Base-by-base conservation (phyloP, 768 basidiomycete genomes). In the Phlebiopsis flavidoalba region DNA sequence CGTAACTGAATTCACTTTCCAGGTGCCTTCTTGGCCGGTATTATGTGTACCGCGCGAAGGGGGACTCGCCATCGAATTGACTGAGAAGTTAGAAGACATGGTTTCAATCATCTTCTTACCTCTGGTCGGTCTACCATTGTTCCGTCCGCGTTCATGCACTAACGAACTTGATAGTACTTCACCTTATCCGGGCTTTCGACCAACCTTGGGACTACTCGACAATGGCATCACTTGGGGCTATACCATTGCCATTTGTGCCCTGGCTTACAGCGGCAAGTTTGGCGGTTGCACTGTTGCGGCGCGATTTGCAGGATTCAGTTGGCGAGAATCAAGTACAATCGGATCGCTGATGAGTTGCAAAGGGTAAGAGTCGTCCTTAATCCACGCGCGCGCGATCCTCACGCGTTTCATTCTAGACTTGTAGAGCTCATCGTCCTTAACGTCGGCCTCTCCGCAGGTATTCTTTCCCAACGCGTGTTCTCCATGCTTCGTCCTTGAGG, bases 401-500 rank as follows among this genome's bases (percentile, higher is more conserved):
- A 21, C 26, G 26, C 26, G 26, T 31, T 31, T 14, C 37, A 21
- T 17, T 31, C 37, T 53, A 91, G 89, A 22, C 79, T 97, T 5
- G 90, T 98, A 10, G 95, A 97, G 69, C 79, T 98, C 17, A 97
- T 98, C 66, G 95, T 98, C 3, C 85, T 98, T 63, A 99, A 98
- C 67, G 91, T 98, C 63, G 95, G 96, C 3, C 77, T 96, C 1
- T 77, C 81, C 2, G 93, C 91, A 3, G 84, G 85, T 0, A 94
- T 96, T 54, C 77, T 98, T 21, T 64, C 61, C 0, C 66, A 77
- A 76, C 81, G 81, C 24, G 89, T 97, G 7, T 95, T 98, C 74
- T 91, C 93, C 0, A 98, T 97, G 93, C n/a, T 95, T 98, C 67
- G 93, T 98, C 45, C 77, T 98, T 19, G 89, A 91, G 68, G 89